phyloP scores from a whole-genome alignment of 2,329 filamentous ascomycete species.

The Daldinia sp. region DNA sequence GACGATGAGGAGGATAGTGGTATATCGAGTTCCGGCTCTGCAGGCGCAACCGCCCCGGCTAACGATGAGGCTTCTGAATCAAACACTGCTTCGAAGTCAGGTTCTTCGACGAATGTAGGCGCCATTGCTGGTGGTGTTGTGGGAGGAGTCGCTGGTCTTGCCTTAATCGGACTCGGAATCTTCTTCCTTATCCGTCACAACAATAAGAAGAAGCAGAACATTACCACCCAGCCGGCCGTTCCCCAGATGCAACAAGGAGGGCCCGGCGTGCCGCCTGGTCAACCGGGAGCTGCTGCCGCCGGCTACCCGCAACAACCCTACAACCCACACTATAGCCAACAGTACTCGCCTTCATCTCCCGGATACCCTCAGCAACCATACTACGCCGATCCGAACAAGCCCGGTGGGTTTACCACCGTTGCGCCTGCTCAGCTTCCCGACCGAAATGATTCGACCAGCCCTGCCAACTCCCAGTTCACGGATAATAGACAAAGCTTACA shows the following conservation, averaged over 20 bases:
- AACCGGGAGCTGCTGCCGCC: slow-evolving; percentile 11
- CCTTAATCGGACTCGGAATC: slow-evolving; percentile 50
- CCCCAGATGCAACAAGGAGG: slow-evolving; percentile 24
- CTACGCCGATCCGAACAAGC: slow-evolving; percentile 40
- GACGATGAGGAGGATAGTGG: neutral
- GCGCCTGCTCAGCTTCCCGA: slow-evolving; percentile 33
- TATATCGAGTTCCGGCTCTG: neutral
- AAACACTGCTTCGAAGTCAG: slow-evolving; percentile 34
- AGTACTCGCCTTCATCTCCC: slow-evolving; percentile 25
- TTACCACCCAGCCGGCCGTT: slow-evolving; percentile 15
- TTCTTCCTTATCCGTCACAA: slow-evolving; percentile 54
- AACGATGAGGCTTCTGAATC: slow-evolving; percentile 1
- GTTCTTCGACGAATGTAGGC: slow-evolving; percentile 48
- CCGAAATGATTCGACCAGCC: slow-evolving; percentile 43
- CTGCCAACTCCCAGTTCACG: slow-evolving; percentile 36
- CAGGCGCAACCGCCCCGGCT: neutral
- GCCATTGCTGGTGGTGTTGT: slow-evolving; percentile 58
- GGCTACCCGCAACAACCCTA: slow-evolving; percentile 25
- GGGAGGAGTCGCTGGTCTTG: slow-evolving; percentile 54
- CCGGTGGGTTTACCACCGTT: slow-evolving; percentile 38
- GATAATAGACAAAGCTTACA: slow-evolving; percentile 37
- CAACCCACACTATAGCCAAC: slow-evolving; percentile 38
- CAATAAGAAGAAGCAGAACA: slow-evolving; percentile 46
- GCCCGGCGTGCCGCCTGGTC: slow-evolving; percentile 7
- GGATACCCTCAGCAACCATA: slow-evolving; percentile 33